phyloP scores from a whole-genome alignment of 192 early-diverging fungal genomes.

The Haplosporangium gracile region DNA sequence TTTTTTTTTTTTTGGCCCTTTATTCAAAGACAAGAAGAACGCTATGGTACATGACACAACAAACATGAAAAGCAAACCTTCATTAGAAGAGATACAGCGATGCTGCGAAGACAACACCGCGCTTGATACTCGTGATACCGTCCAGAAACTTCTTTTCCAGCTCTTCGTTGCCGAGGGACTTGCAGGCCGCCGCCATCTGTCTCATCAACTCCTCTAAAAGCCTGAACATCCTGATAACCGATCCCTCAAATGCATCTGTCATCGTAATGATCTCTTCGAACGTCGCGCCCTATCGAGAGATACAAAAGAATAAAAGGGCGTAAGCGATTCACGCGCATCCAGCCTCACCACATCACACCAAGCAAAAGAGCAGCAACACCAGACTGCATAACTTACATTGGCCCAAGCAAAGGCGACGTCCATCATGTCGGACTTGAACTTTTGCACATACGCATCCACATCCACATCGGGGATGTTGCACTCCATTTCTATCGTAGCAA shows the following conservation, averaged over 20 bases:
- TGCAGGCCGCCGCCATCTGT: constrained; percentile 89
- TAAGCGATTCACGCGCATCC: not conserved
- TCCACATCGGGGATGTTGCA: constrained; percentile 81
- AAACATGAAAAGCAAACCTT: not conserved
- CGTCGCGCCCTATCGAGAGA: constrained; percentile 76
- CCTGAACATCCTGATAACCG: constrained; percentile 86
- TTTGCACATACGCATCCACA: constrained; percentile 88
- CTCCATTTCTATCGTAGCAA: constrained; percentile 86
- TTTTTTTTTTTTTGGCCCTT: not conserved
- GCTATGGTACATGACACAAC: not conserved
- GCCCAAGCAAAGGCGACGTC: constrained; percentile 93
- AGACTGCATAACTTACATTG: constrained; percentile 36
- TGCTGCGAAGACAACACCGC: constrained; percentile 94
- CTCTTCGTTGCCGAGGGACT: constrained; percentile 91
- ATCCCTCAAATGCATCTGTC: constrained; percentile 94
- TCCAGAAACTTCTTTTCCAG: constrained; percentile 93
- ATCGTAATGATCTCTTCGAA: constrained; percentile 92
- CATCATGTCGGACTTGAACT: constrained; percentile 90
- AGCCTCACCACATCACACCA: not conserved
- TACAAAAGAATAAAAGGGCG: not conserved
- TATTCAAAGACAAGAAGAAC: not conserved
- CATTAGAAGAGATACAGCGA: constrained; percentile 83
- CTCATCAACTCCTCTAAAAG: constrained; percentile 89
- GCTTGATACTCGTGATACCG: constrained; percentile 86
- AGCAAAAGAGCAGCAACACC: not conserved